Evolutionary conservation across 2,329 filamentous ascomycete species (phyloP), one percentile per base, ranked within the genome.

Genomic region (Hortaea werneckii): DNA sequence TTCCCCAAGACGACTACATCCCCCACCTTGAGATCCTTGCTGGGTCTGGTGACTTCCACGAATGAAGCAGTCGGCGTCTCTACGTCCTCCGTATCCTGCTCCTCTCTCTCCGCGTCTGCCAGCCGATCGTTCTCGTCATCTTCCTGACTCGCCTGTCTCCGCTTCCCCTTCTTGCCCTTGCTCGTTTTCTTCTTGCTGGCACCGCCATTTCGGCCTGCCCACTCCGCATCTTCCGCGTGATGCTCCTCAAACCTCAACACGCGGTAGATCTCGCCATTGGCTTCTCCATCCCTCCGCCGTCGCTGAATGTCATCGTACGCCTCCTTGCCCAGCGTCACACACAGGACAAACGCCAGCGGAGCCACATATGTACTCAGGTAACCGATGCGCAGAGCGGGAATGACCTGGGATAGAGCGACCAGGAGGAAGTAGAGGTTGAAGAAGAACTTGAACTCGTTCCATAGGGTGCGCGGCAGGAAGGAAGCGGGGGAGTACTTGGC

Each of bases 371-470:
- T 96, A 29, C 86, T 86, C 50, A 98, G 77, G 65, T 95, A 96
- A 46, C 92, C 92, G 54, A 98, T 95, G 45, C 88, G 80, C 45
- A 98, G 70, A 20, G 85, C 78, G 4, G 88, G 89, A 59, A 98
- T 89, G 38, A 87, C 82, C 67, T 98, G 92, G 34, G 90, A 96
- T 42, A 96, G 68, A 5, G 92, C 94, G 42, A 98, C 92, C 27
- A 96, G 80, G 46, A 98, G 74, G 65, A 98, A 98, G 65, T 98
- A 98, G 74, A 96, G 87, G 75, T 98, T 98, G 75, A 98, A 95
- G 70, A 98, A 98, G 72, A 96, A 98, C 49, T 90, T 95, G 65
- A 98, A 98, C 63, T 98, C 92, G 69, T 96, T 96, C 68, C 95
- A 98, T 20, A 98, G 73, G 0, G 92, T 98, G 43, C 90, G 76